Evolutionary conservation across 805 yeast genomes (phyloP).

Genomic region (Wickerhamomyces queroliae): DNA sequence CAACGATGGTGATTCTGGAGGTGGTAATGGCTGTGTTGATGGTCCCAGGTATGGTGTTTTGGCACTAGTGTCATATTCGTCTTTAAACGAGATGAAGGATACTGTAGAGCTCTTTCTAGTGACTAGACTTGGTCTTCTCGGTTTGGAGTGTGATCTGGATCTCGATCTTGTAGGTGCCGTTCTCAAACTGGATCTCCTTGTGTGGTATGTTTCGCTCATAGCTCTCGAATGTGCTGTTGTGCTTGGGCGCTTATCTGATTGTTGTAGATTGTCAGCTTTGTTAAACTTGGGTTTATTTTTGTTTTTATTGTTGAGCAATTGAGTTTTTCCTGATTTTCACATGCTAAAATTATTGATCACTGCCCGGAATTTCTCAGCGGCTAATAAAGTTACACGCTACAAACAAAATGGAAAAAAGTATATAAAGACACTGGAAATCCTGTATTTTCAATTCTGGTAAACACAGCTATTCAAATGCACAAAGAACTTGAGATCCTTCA

Average conservation of each 20-base stretch:
- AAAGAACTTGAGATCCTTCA: slow-evolving; percentile 35
- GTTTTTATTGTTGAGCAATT: too few relatives aligned
- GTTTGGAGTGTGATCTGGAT: slow-evolving; percentile 5
- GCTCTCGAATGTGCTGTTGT: not conserved
- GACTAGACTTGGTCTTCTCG: slow-evolving; percentile 4
- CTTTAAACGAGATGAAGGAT: not conserved
- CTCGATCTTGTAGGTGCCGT: not conserved
- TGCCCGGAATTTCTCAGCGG: too few relatives aligned
- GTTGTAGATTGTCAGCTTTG: too few relatives aligned
- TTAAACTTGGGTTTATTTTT: too few relatives aligned
- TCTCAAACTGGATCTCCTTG: slow-evolving; percentile 1
- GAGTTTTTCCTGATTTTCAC: too few relatives aligned
- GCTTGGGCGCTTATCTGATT: too few relatives aligned
- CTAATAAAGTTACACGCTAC: too few relatives aligned
- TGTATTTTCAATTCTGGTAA: slow-evolving; percentile 26
- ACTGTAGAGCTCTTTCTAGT: slow-evolving; percentile 1
- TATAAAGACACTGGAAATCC: too few relatives aligned
- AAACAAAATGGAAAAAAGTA: too few relatives aligned
- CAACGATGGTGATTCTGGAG: not conserved
- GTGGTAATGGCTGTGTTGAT: not conserved
- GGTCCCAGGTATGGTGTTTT: not conserved
- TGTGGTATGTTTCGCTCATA: slow-evolving; percentile 2
- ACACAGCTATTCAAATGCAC: slow-evolving; percentile 41
- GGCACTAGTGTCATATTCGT: not conserved
- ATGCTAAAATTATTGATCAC: too few relatives aligned